Conservation (phyloP, 306 rosid species). For the Quercus bicolor region DNA sequence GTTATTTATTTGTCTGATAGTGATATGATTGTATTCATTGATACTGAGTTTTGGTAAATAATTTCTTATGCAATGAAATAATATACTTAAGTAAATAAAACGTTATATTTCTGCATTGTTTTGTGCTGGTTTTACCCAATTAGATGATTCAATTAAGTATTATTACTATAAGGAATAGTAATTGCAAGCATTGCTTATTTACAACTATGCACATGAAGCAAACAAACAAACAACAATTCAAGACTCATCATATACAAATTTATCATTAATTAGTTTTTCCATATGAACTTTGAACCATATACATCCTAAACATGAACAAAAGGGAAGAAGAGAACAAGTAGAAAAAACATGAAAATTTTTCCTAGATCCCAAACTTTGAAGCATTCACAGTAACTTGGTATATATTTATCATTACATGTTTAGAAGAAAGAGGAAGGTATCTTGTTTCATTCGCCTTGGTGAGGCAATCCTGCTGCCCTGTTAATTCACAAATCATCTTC, state of each 20-base stretch:
- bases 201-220: background rate
- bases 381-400: background rate
- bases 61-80: too few relatives aligned
- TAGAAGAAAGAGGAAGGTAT: background rate
- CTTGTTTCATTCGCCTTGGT: background rate
- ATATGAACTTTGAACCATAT: background rate
- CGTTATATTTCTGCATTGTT: too few relatives aligned
- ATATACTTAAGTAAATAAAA: too few relatives aligned
- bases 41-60: too few relatives aligned
- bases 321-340: background rate
- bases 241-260: background rate
- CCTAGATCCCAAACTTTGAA: background rate
- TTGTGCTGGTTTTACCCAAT: too few relatives aligned
- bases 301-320: background rate
- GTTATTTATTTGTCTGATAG: too few relatives aligned
- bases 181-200: background rate
- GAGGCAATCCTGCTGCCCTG: background rate
- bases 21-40: too few relatives aligned
- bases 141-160: too few relatives aligned
- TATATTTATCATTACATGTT: background rate
- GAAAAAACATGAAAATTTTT: background rate
- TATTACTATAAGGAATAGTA: background rate
- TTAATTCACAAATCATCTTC: slow-evolving; percentile 1
- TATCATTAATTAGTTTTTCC: background rate
- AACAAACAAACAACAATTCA: background rate